Conservation (phyloP, 176 grass and related monocot genomes). For the Avena sativa region DNA sequence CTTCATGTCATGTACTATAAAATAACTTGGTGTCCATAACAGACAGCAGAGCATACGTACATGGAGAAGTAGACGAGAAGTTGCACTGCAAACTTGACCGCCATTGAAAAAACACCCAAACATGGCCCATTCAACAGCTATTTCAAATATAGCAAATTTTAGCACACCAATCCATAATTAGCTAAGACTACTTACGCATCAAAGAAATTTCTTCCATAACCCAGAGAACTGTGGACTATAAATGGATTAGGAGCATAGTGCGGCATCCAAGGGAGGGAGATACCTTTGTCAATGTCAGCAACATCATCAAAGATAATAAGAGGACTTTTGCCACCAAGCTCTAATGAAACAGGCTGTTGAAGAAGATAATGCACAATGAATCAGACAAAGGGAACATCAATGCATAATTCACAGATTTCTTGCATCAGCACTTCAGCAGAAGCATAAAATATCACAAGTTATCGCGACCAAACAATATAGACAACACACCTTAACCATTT, state of each 20-base stretch:
- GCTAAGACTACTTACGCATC: constrained; percentile 4
- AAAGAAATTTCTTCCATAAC: constrained; percentile 10
- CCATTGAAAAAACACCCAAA: constrained; percentile 86
- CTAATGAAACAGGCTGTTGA: constrained; percentile 92
- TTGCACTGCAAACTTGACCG: constrained; percentile 99
- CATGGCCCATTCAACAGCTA: constrained; percentile 90
- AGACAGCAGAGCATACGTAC: constrained; percentile 54
- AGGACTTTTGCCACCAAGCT: constrained; percentile 98
- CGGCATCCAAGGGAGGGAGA: constrained; percentile 37
- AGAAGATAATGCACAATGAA: constrained; percentile 35
- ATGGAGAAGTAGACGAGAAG: constrained; percentile 90
- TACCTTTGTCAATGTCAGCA: constrained; percentile 91
- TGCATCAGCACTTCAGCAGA: neutral
- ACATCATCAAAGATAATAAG: constrained; percentile 96
- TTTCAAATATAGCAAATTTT: constrained; percentile 38
- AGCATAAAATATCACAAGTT: constrained; percentile 20
- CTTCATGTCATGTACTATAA: constrained; percentile 40
- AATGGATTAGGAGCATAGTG: constrained; percentile 13
- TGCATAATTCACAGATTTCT: constrained; percentile 11
- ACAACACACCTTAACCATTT: constrained; percentile 88
- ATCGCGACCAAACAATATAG: constrained; percentile 5
- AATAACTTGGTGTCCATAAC: constrained; percentile 8
- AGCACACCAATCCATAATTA: constrained; percentile 24
- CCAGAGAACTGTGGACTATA: neutral
- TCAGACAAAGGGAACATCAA: constrained; percentile 20